Conservation (phyloP, 2,329 filamentous ascomycete genomes). For the Rhynchosporium agropyri region DNA sequence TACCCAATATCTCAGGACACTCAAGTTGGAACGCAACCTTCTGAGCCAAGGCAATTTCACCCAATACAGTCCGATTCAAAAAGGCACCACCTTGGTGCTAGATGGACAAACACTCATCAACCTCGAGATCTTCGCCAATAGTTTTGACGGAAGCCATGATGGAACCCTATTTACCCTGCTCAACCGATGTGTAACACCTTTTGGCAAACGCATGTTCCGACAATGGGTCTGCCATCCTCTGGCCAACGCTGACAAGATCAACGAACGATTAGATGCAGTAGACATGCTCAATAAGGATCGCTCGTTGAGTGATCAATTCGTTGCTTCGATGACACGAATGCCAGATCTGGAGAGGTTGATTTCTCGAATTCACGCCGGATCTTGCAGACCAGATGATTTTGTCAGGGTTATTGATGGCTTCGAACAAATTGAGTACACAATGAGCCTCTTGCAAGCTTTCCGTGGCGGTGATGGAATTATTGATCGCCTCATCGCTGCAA, state of each 20-base stretch:
- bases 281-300: conserved; percentile 87
- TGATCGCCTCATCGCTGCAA: conserved; percentile 76
- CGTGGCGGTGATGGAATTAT: conserved; percentile 81
- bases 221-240: conserved; percentile 98
- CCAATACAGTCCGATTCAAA: conserved; percentile 89
- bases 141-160: conserved; percentile 79
- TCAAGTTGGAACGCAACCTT: conserved; percentile 87
- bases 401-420: conserved; percentile 92
- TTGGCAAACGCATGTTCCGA: conserved; percentile 92
- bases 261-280: conserved; percentile 90
- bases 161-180: conserved; percentile 89
- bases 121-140: conserved; percentile 95
- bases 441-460: conserved; percentile 74
- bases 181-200: conserved; percentile 93
- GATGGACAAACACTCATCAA: conserved; percentile 98
- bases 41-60: conserved; percentile 89
- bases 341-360: conserved; percentile 93
- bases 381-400: conserved; percentile 91
- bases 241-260: conserved; percentile 83
- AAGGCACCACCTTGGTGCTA: conserved; percentile 83
- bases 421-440: conserved; percentile 95
- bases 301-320: conserved; percentile 82
- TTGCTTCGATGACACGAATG: conserved; percentile 84
- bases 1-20: conserved; percentile 78
- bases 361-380: conserved; percentile 88